phyloP scores from a whole-genome alignment of 306 rosid species.

The Lithocarpus polystachyus region DNA sequence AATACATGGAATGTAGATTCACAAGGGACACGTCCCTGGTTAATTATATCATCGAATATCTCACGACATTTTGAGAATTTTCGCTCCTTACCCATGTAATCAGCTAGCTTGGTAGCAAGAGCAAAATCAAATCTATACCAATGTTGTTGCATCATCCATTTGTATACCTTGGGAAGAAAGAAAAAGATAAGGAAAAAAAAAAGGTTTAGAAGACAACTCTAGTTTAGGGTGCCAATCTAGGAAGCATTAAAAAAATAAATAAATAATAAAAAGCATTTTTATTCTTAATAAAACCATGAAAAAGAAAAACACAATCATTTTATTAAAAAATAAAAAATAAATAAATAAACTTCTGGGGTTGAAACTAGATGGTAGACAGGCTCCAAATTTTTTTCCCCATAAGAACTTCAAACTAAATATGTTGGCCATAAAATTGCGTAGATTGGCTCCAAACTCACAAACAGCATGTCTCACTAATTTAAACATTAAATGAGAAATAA shows the following conservation, averaged over 20 bases:
- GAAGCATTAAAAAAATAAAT: conserved; percentile 5
- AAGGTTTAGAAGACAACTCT: not conserved
- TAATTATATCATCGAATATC: conserved; percentile 78
- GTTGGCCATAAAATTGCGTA: not conserved
- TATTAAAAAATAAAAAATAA: not conserved
- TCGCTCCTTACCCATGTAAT: conserved; percentile 86
- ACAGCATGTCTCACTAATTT: not conserved
- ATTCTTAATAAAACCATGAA: not conserved
- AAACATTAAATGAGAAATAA: not conserved
- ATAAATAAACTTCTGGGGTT: not conserved
- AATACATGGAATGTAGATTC: conserved; percentile 91
- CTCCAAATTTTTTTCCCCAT: not conserved
- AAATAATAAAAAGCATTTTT: not conserved
- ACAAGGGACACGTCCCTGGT: conserved; percentile 87
- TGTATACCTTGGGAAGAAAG: conserved; percentile 61
- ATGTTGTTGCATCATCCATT: conserved; percentile 87
- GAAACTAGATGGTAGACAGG: not conserved
- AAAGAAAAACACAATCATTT: not conserved
- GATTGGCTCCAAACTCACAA: not conserved
- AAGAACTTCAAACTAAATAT: not conserved
- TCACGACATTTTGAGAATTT: conserved; percentile 91
- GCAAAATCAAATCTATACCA: conserved; percentile 87
- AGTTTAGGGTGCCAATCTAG: conserved; percentile 6
- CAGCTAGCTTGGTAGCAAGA: conserved; percentile 84
- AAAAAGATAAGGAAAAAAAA: not conserved